Evolutionary conservation across 208 protist species (phyloP).

Genomic region (Vickermania spadyakhi): DNA sequence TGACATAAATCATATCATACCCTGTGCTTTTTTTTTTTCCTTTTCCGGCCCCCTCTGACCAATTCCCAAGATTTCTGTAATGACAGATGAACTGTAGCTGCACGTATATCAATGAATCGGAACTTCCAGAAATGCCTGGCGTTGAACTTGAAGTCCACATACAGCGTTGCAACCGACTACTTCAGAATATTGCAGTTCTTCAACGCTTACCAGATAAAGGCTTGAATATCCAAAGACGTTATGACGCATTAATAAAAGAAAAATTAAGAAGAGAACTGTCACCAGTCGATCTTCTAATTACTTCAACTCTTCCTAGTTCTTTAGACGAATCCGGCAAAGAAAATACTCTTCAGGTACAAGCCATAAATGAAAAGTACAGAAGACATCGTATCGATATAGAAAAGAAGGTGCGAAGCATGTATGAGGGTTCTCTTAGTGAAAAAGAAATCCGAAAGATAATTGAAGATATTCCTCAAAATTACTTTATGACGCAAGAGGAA

Average conservation of each 20-base stretch:
- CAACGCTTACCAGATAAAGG: slow-evolving; percentile 47
- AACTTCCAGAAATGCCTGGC: slow-evolving; percentile 15
- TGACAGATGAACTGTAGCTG: too few relatives aligned
- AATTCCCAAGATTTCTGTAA: too few relatives aligned
- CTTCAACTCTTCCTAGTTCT: too few relatives aligned
- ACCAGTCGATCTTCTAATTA: too few relatives aligned
- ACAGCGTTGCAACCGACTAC: slow-evolving; percentile 56
- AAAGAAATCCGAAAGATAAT: slow-evolving; percentile 72
- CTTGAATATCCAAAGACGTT: slow-evolving; percentile 30
- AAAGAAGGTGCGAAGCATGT: slow-evolving; percentile 55
- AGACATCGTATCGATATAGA: slow-evolving; percentile 51
- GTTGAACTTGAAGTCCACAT: slow-evolving; percentile 32
- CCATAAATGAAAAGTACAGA: slow-evolving; percentile 41
- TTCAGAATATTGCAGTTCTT: slow-evolving; percentile 34
- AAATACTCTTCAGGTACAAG: slow-evolving; percentile 1
- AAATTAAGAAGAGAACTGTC: slow-evolving; percentile 12
- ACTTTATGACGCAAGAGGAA: slow-evolving; percentile 69
- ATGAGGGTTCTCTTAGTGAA: slow-evolving; percentile 60
- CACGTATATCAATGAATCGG: too few relatives aligned
- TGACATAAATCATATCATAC: too few relatives aligned
- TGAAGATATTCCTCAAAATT: slow-evolving; percentile 37
- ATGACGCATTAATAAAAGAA: slow-evolving; percentile 29
- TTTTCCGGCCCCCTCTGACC: too few relatives aligned
- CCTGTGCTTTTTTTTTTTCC: too few relatives aligned
- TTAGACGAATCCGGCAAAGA: not conserved